Base-by-base conservation (phyloP, 2,329 filamentous ascomycete species). In the Pseudodiploospora longispora region DNA sequence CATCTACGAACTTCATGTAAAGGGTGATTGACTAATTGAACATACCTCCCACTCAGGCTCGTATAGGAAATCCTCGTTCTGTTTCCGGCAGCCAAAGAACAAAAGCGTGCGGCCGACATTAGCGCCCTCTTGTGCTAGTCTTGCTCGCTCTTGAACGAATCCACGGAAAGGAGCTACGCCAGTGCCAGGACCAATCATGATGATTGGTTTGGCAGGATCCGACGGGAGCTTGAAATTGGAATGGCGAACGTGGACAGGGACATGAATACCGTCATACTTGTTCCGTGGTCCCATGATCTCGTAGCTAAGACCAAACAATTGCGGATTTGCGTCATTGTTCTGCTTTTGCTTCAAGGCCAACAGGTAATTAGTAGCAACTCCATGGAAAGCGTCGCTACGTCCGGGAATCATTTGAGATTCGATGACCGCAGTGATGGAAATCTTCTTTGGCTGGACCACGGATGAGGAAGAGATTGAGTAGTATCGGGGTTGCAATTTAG, bases 381-480 rank as follows among this genome's bases (percentile, higher is more conserved):
- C 93, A 61, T 90, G 90, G 68, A 98, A 86, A 6, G 75, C 68
- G 40, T 95, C 86, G 30, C 78, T 83, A 40, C 87, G 83, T 52
- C 86, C 86, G 19, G 88, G 82, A 52, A 95, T 78, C 47, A 79
- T 69, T 55, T 89, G 77, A 9, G 83, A 87, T 64, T 97, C 93
- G 47, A 98, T 91, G 35, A 97, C 85, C 46, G 91, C 91, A 10
- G 93, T 98, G 58, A 98, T 85, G 48, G 93, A 87, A 53, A 98
- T 89, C 71, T 89, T 91, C 68, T 95, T 83, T 62, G 93, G 90
- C 62, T 98, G 90, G 10, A 95, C 90, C 6, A 89, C 66, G 6
- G 93, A 96, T 1, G 93, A 97, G 1, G 94, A 98, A 2, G 93
- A 98, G 65, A 98, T 98, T 40, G 94, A 98, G 73, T 98, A 98